These are phyloP conservation scores for Rosa rugosa DNA, from an alignment of 306 rosid genomes.

Conservation along the genomic window DNA sequence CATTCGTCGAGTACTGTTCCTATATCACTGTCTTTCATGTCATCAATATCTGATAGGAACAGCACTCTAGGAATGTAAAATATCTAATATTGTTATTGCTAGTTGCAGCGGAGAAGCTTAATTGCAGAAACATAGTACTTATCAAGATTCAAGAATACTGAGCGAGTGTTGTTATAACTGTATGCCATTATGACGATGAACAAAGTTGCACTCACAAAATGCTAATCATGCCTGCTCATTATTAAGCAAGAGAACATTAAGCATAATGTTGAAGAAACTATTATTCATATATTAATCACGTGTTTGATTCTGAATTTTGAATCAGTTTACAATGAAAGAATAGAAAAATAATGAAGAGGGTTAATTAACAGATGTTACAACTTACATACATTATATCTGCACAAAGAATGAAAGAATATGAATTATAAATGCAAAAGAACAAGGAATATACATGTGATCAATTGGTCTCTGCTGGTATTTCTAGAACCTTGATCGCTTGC, in stretches of 20 bases:
- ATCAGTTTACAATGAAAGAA: not conserved
- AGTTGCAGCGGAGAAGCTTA: too few species aligned
- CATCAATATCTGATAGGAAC: too few species aligned
- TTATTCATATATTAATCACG: not conserved
- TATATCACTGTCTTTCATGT: too few species aligned
- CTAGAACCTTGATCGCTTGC: constrained; percentile 30
- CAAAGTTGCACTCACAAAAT: not conserved
- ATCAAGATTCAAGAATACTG: too few species aligned
- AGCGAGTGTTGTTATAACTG: too few species aligned
- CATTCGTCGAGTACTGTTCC: too few species aligned
- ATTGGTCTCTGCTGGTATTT: not conserved
- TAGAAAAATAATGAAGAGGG: not conserved
- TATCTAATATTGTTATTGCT: too few species aligned
- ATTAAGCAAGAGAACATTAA: not conserved
- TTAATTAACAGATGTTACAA: too few species aligned
- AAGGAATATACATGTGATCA: not conserved
- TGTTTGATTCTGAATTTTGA: not conserved
- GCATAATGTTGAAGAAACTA: not conserved
- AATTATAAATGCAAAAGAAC: not conserved
- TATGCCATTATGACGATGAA: not conserved
- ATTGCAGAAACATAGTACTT: too few species aligned
- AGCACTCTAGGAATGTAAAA: too few species aligned
- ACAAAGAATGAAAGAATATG: not conserved
- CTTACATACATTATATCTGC: not conserved
- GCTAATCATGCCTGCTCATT: not conserved